These are phyloP conservation scores for Rhododendron kiyosumense DNA, from an alignment of 148 eudicot genomes.

Conservation along the genomic window DNA sequence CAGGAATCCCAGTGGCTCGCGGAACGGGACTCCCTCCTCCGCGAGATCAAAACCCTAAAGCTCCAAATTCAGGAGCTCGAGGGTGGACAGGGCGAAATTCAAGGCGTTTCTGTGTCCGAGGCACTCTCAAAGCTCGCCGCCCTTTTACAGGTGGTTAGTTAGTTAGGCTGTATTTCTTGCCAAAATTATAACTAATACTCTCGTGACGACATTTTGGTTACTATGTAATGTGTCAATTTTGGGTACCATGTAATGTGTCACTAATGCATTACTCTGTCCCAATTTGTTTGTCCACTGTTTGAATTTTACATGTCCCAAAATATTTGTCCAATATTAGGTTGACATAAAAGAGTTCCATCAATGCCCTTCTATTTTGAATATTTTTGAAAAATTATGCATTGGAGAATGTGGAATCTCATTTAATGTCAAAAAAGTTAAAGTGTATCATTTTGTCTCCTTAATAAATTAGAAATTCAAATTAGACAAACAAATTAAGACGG, in stretches of 20 bases:
- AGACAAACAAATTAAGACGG: neutral
- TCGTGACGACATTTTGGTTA: neutral
- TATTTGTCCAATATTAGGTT: neutral
- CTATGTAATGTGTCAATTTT: neutral
- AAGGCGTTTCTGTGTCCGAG: constrained; percentile 26
- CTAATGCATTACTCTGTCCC: too few relatives aligned
- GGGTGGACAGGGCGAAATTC: constrained; percentile 8
- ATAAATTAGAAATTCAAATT: too few relatives aligned
- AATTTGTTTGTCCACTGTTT: neutral
- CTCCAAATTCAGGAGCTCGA: constrained; percentile 48
- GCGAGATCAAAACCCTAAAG: constrained; percentile 38
- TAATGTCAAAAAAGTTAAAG: neutral
- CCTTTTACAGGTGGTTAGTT: constrained; percentile 28
- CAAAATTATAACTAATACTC: too few relatives aligned
- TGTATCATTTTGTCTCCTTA: neutral
- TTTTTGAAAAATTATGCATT: neutral
- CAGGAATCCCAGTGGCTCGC: constrained; percentile 69
- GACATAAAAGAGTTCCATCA: neutral
- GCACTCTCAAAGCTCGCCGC: constrained; percentile 31
- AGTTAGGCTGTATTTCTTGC: neutral
- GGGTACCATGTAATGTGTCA: neutral
- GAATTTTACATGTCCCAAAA: neutral
- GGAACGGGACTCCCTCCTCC: constrained; percentile 58
- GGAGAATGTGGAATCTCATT: too few relatives aligned
- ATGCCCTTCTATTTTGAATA: neutral